phyloP scores from a whole-genome alignment of 345 rosid species.

The Luvunga scandens region DNA sequence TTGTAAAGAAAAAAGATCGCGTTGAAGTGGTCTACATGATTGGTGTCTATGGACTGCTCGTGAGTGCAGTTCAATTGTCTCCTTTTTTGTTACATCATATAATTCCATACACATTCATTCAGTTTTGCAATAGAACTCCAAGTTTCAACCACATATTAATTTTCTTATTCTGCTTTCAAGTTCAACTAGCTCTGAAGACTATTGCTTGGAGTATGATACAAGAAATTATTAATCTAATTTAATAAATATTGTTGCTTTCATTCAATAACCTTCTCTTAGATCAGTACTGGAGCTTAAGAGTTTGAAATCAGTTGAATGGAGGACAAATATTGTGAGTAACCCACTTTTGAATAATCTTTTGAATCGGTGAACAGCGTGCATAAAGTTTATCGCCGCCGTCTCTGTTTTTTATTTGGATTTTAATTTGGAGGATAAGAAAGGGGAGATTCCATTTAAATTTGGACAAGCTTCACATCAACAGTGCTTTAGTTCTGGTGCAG shows the following conservation, averaged over 20 bases:
- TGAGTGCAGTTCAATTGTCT: slow-evolving; percentile 49
- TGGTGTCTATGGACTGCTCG: slow-evolving; percentile 44
- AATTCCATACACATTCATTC: background rate
- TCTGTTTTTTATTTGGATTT: background rate
- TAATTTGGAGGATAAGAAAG: background rate
- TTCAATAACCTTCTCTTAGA: slow-evolving; percentile 37
- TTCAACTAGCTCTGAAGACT: background rate
- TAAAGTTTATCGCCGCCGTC: background rate
- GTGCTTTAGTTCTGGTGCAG: background rate
- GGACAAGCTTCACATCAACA: background rate
- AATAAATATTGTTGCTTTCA: background rate
- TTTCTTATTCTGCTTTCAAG: background rate
- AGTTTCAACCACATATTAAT: background rate
- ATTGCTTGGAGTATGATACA: background rate
- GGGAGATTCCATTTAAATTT: slow-evolving; percentile 1
- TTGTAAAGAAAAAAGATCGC: slow-evolving; percentile 49
- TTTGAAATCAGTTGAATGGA: slow-evolving; percentile 46
- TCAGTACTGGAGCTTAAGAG: slow-evolving; percentile 42
- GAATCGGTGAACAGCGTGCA: background rate
- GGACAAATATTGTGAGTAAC: slow-evolving; percentile 43
- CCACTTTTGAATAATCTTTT: background rate
- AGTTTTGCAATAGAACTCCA: background rate
- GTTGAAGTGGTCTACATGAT: slow-evolving; percentile 55
- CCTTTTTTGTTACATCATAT: slow-evolving; percentile 12
- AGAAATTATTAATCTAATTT: background rate